Base-by-base conservation (phyloP, 2,329 filamentous ascomycete species). In the Raffaelea deltoideospora region DNA sequence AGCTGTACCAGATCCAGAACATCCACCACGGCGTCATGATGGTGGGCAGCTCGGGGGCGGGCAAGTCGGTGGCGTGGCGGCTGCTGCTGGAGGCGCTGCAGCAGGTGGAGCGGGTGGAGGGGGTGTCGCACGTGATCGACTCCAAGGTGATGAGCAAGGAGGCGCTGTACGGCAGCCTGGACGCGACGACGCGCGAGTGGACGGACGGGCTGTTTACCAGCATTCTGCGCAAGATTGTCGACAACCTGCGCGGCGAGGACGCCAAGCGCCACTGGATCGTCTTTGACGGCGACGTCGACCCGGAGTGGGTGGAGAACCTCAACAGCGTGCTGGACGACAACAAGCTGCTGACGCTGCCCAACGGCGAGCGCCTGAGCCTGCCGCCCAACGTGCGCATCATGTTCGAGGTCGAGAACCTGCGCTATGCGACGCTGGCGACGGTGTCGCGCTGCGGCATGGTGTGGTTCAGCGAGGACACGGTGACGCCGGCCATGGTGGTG, bases 81-180 rank as follows among this genome's bases (percentile, higher is more conserved):
- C 76, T 93, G 30, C 67, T 99, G 35, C 70, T 98, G 17, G 82
- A 92, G 50, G 90, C 92, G 14, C 62, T 98, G 40, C 88, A 96
- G 50, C 76, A 81, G 49, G 83, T 93, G 13, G 90, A 98, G 55
- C 79, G 79, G 19, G 69, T 92, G 7, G 92, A 99, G 57, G 90
- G 92, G 23, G 84, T 98, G 32, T 94, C 77, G 46, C 90, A 99
- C 53, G 83, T 98, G 39, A 98, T 99, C 48, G 90, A 99, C 57
- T 92, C 88, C 29, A 99, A 99, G 63, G 92, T 98, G 57, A 98
- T 99, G 90, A 94, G 87, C 36, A 99, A 99, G 60, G 90, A 99
- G 60, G 83, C 84, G 19, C 66, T 99, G 4, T 99, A 98, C 52
- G 90, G 90, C 53, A 95, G 78, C 48, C 69, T 99, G 34, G 90